A percentile compares a stretch with the other conserved stretches of the same genome.
phyloP scores from a whole-genome alignment of 2,329 filamentous ascomycete species.

The Calonectria pseudoreteaudii region DNA sequence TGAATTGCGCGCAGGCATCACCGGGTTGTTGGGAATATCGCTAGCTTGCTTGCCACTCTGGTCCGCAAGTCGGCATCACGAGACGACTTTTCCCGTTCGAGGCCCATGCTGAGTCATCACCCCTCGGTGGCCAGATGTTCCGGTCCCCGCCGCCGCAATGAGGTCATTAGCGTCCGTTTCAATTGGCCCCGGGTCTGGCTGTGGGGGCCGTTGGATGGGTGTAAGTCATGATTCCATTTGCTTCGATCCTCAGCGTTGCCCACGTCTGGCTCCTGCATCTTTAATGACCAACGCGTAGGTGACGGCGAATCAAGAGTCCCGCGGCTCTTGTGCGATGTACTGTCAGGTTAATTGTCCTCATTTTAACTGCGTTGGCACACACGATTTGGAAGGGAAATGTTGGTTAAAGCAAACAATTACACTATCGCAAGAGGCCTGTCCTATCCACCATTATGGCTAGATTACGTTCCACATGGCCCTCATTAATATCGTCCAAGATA shows the following conservation, averaged over 20 bases:
- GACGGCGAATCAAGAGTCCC: not conserved
- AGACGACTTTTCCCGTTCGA: slow-evolving; percentile 41
- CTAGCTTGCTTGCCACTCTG: slow-evolving; percentile 45
- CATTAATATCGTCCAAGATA: slow-evolving; percentile 19
- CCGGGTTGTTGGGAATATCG: slow-evolving; percentile 33
- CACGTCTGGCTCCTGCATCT: not conserved
- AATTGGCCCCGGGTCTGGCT: slow-evolving; percentile 16
- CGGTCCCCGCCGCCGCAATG: slow-evolving; percentile 25
- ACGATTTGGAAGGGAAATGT: not conserved
- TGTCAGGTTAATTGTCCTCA: not conserved
- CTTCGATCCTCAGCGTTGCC: not conserved
- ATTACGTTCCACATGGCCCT: slow-evolving; percentile 9
- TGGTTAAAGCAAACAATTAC: slow-evolving; percentile 9
- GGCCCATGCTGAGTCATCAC: slow-evolving; percentile 41
- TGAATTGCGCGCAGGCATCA: slow-evolving; percentile 41
- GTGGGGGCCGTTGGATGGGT: not conserved
- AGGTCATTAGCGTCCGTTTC: slow-evolving; percentile 11
- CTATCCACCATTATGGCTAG: slow-evolving; percentile 9
- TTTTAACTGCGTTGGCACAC: not conserved
- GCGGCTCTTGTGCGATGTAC: not conserved
- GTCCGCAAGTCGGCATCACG: slow-evolving; percentile 45
- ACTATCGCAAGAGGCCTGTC: slow-evolving; percentile 8
- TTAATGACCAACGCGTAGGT: not conserved
- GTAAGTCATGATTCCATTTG: slow-evolving; percentile 1
- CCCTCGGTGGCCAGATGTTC: slow-evolving; percentile 37